Evolutionary conservation across 2,329 filamentous ascomycete genomes (phyloP), one percentile per base, ranked within the genome.

Genomic region (Cucurbitaria berberidis): DNA sequence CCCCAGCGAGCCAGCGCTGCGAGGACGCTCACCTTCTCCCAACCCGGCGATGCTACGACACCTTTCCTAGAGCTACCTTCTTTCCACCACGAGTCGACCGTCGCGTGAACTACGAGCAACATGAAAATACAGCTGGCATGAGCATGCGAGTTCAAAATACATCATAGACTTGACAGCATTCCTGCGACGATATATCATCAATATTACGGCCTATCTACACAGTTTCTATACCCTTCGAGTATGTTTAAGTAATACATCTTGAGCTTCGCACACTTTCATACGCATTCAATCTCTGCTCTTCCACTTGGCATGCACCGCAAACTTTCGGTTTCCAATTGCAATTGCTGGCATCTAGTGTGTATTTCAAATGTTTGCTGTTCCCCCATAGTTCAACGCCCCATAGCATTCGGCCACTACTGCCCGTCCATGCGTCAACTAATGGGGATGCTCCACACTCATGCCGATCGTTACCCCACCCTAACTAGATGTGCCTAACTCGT

Each of bases 1-100:
- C 34, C 70, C 72, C 18, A 73, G 67, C 55, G 70, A 68, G 19
- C 72, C 72, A 1, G 71, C 72, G 26, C 57, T 75, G 11, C 53
- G 72, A 39, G 72, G 72, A 13, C 60, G 72, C 7, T 70, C 66
- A 7, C 70, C 70, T 11, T 70, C 65, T 16, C 72, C 72, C 10
- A 64, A 74, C 42, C 72, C 71, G 5, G 39, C 57, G 5, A 59
- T 66, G 55, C 46, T 68, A 18, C 61, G 64, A 19, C 22, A 42
- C 22, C 40, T 42, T 30, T 57, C 56, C 21, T 55, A 48, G 29
- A 35, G 8, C 22, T 21, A 22, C 13, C 9, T n/a, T 21, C 9
- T 34, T 15, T 26, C 5, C 19, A 26, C 15, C 29, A 35, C 8
- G 11, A 27, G 5, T 36, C 15, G 13, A 38, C 22, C 19, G 13